Conservation (phyloP, 352 stramenopile species). For the Pythium grandisporangium region DNA sequence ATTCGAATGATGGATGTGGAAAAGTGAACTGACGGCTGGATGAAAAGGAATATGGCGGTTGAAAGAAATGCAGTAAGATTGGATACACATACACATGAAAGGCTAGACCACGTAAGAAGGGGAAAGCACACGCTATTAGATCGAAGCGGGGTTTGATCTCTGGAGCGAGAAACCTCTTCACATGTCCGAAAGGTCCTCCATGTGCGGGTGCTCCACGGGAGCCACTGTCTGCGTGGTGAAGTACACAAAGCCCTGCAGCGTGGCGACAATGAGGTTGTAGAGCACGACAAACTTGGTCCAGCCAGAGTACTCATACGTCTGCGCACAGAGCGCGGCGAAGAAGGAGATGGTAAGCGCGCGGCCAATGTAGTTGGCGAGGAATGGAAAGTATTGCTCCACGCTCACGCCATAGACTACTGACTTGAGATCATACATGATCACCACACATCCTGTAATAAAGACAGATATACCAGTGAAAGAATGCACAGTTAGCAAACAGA, state of each 20-base stretch:
- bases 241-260: conserved; percentile 71
- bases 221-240: conserved; percentile 75
- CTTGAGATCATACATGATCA: conserved; percentile 84
- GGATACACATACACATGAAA: no score
- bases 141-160: no score
- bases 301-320: conserved; percentile 54
- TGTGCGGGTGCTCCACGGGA: conserved; percentile 31
- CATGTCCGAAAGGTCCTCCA: conserved; percentile 63
- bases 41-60: no score
- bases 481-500: no score
- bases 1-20: no score
- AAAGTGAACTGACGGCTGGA: no score
- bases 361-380: conserved; percentile 83
- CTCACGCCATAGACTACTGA: conserved; percentile 74
- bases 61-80: no score
- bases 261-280: conserved; percentile 71
- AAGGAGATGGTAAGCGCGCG: conserved; percentile 71
- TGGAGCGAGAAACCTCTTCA: no score
- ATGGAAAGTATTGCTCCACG: conserved; percentile 80
- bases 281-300: conserved; percentile 67
- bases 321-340: conserved; percentile 65
- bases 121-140: no score
- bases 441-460: conserved; percentile 25
- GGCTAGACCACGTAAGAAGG: no score
- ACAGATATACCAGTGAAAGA: background rate